phyloP scores from a whole-genome alignment of 352 stramenopile genomes.

The Phytophthora megakarya region DNA sequence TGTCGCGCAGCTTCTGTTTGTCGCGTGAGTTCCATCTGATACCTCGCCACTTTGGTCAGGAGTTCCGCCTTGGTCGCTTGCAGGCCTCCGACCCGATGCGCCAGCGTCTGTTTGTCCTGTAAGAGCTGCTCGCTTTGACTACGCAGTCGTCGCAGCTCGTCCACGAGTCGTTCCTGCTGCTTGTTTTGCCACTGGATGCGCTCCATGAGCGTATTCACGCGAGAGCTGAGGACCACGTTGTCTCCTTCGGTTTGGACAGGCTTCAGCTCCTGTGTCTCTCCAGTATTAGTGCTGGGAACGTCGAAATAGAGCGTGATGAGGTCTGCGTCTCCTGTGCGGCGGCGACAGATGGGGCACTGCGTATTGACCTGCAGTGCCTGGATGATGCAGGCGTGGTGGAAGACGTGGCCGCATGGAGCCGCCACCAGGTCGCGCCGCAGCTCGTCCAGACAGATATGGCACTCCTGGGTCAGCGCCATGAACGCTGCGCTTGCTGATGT shows the following conservation, averaged over 20 bases:
- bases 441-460: conserved; percentile 86
- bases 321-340: conserved; percentile 43
- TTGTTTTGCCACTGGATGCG: conserved; percentile 82
- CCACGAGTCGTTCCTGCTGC: conserved; percentile 62
- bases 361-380: conserved; percentile 73
- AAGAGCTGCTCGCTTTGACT: conserved; percentile 69
- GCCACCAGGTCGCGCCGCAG: conserved; percentile 61
- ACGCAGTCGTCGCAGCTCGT: conserved; percentile 62
- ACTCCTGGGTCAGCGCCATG: conserved; percentile 53
- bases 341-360: conserved; percentile 78
- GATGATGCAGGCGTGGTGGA: conserved; percentile 70
- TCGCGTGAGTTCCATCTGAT: conserved; percentile 73
- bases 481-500: too few species aligned
- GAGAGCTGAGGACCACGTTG: conserved; percentile 48
- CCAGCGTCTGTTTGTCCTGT: conserved; percentile 62
- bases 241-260: conserved; percentile 24
- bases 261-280: neutral
- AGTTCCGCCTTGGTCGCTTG: conserved; percentile 61
- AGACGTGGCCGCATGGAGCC: conserved; percentile 76
- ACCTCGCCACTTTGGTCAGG: conserved; percentile 73
- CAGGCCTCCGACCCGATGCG: conserved; percentile 52
- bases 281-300: conserved; percentile 28
- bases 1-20: conserved; percentile 57
- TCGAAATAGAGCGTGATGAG: conserved; percentile 77
- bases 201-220: conserved; percentile 67